Evolutionary conservation across 805 yeast species (phyloP), one percentile per base, ranked within the genome.

Genomic region (Nakazawaea ambrosiae): DNA sequence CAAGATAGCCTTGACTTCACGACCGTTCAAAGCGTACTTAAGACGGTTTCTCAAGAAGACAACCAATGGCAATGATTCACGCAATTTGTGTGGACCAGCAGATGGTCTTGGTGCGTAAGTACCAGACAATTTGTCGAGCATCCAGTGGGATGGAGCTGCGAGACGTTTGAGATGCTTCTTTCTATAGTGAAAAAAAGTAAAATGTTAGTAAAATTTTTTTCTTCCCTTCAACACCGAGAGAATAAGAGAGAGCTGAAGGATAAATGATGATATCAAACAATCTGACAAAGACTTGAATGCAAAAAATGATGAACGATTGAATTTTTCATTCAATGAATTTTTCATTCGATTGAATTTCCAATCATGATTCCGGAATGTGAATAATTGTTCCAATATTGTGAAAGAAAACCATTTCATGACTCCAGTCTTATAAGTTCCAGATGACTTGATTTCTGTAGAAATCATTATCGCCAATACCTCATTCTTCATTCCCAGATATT

Each of bases 141-240:
- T 85, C 98, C 98, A 92, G 83, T 92, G 98, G 78, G 89, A 83
- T 80, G 99, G 99, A 70, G 98, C 98, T 70, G 97, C 96, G 74
- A 90, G 83, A 83, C 97, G 88, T 82, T 90, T 89, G 71, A 89
- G 82, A 72, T 90, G 97, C 81, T 90, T 89, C 89, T 88, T 87
- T 83, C 89, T 84, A 65, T 60, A 49, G n/a, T n/a, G n/a, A n/a
- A n/a, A n/a, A n/a, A n/a, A n/a, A n/a, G n/a, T n/a, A n/a, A n/a
- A n/a, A n/a, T n/a, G n/a, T n/a, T n/a, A n/a, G n/a, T 27, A 41
- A 43, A 39, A 26, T 10, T 26, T 14, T 8, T 8, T 22, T n/a
- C n/a, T n/a, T n/a, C n/a, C n/a, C n/a, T n/a, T n/a, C n/a, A n/a
- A n/a, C n/a, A n/a, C 31, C 14, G 4, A 28, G 18, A n/a, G 14